These are phyloP conservation scores for Torulaspora globosa DNA, from an alignment of 1,139 yeast genomes.

Conservation along the genomic window DNA sequence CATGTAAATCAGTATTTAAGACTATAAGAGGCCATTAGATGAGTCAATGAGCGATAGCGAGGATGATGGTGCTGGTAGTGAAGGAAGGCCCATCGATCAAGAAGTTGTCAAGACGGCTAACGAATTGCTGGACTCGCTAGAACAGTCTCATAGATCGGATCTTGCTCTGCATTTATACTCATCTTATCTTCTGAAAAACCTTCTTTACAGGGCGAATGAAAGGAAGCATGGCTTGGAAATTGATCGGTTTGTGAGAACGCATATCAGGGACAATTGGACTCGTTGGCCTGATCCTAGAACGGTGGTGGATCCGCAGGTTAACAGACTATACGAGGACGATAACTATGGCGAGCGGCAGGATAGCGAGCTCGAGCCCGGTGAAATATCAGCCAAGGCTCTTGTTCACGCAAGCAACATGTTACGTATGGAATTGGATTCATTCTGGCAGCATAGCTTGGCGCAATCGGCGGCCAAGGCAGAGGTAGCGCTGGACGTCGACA, in stretches of 20 bases:
- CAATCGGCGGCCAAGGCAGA: constrained; percentile 19
- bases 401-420: constrained; percentile 28
- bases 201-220: constrained; percentile 30
- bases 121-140: constrained; percentile 30
- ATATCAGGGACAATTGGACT: constrained; percentile 33
- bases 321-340: constrained; percentile 29
- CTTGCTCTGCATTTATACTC: constrained; percentile 35
- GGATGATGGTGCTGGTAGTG: background rate
- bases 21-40: background rate
- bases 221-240: constrained; percentile 26
- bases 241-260: constrained; percentile 27
- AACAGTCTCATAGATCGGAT: constrained; percentile 32
- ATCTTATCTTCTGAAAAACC: constrained; percentile 28
- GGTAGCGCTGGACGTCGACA: constrained; percentile 28
- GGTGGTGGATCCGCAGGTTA: constrained; percentile 30
- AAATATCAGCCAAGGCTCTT: constrained; percentile 27
- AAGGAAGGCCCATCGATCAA: constrained; percentile 8
- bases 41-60: constrained; percentile 6
- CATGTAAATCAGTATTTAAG: background rate
- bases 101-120: constrained; percentile 23
- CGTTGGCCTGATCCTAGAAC: constrained; percentile 34
- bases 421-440: constrained; percentile 28
- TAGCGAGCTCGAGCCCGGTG: constrained; percentile 17
- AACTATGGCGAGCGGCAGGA: background rate
- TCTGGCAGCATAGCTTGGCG: constrained; percentile 29